Evolutionary conservation across 2,329 filamentous ascomycete genomes (phyloP), one percentile per base, ranked within the genome.

Genomic region (Clarireedia monteithiana): DNA sequence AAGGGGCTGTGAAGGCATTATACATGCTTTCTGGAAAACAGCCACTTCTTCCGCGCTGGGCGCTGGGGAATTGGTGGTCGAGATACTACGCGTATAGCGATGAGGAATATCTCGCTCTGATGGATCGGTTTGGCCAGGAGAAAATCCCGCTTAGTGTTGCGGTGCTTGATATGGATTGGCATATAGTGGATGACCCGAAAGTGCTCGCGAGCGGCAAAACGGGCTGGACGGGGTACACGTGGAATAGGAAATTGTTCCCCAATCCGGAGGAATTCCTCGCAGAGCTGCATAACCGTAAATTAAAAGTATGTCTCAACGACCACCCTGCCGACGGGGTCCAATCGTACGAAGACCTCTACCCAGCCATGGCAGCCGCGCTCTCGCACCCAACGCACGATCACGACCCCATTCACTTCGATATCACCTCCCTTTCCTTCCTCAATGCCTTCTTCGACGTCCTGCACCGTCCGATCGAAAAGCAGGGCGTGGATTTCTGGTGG

Each of bases 141-240:
- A 67, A 72, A 0, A 75, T 85, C 6, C 83, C 83, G 0, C 69
- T 85, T 39, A 79, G 75, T 5, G 80, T 84, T 5, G 81, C 76
- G 2, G 80, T 85, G 0, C 67, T 85, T 3, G 83, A 86, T 63
- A 85, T 85, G 82, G 83, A 85, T 65, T 85, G 82, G 83, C 83
- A 85, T 67, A 66, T 77, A 45, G 80, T 83, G 1, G 65, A 74
- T 1, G 75, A 77, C 10, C 6, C 66, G 66, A n/a, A 71, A 75
- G n/a, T 68, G 67, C 10, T 67, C 72, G 53, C 74, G 74, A n/a
- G 42, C 51, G 62, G 60, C 20, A n/a, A 17, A 12, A 40, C 38
- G 15, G 38, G 38, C 2, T 40, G 38, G 38, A 40, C 38, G 15
- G 38, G 38, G 15, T 40, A 40, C 15, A 40, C 38, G 14, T 40